Percentiles rank a stretch among this genome's conserved stretches.
Conservation (phyloP, 805 yeast genomes). For the Lachancea nothofagi region DNA sequence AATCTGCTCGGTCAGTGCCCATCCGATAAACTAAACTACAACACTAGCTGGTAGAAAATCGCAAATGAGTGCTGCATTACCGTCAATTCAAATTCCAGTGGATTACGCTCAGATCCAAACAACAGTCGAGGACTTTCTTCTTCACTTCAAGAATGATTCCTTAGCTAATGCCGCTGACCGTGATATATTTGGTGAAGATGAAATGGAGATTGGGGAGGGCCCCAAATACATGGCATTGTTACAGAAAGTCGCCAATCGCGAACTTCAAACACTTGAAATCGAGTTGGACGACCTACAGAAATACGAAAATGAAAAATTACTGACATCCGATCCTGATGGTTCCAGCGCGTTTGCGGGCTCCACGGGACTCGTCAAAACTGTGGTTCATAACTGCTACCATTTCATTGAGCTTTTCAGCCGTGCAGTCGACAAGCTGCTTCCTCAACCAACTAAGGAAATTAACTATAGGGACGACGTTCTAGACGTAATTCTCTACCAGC, state of each 20-base stretch:
- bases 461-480: constrained; percentile 82
- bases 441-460: constrained; percentile 73
- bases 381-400: constrained; percentile 69
- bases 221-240: constrained; percentile 72
- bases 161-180: constrained; percentile 12
- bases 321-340: constrained; percentile 21
- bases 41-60: no score
- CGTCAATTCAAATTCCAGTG: constrained; percentile 62
- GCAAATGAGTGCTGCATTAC: constrained; percentile 40
- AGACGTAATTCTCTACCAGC: constrained; percentile 87
- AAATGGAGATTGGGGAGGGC: constrained; percentile 36
- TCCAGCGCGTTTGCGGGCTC: neutral
- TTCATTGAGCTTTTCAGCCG: constrained; percentile 71
- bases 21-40: no score
- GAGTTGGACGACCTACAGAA: constrained; percentile 80
- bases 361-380: constrained; percentile 32
- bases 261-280: constrained; percentile 56
- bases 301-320: constrained; percentile 49
- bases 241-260: constrained; percentile 82
- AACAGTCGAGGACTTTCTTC: constrained; percentile 57
- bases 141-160: constrained; percentile 49
- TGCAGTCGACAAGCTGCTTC: constrained; percentile 76
- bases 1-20: no score
- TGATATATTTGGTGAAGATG: constrained; percentile 15
- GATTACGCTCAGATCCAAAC: constrained; percentile 64